A percentile compares a stretch with the other conserved stretches of the same genome.
These are phyloP conservation scores for Kazachstania martiniae DNA, from an alignment of 805 yeast species.

Conservation along the genomic window DNA sequence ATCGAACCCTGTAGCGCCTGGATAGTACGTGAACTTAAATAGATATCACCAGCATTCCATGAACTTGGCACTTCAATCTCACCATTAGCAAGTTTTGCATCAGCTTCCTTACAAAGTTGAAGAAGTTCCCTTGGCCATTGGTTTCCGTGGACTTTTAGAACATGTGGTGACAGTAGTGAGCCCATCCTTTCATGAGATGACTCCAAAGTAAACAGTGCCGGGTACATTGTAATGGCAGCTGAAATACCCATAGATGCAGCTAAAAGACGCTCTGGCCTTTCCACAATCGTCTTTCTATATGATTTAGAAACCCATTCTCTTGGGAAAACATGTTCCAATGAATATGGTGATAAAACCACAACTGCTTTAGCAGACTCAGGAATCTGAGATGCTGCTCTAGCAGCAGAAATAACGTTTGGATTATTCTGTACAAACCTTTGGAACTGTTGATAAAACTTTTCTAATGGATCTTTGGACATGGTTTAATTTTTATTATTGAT, in stretches of 20 bases:
- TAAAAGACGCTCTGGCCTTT: conserved; percentile 67
- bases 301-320: conserved; percentile 67
- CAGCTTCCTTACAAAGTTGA: conserved; percentile 50
- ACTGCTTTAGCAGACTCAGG: conserved; percentile 41
- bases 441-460: conserved; percentile 34
- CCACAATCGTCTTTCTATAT: conserved; percentile 60
- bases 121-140: conserved; percentile 56
- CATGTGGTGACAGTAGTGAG: conserved; percentile 47
- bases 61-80: conserved; percentile 65
- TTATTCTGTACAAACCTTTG: conserved; percentile 32
- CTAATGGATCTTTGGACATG: conserved; percentile 28
- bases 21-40: conserved; percentile 52
- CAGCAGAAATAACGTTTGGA: conserved; percentile 28
- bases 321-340: conserved; percentile 62
- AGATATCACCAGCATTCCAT: conserved; percentile 81
- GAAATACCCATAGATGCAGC: conserved; percentile 74
- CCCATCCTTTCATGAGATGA: conserved; percentile 33
- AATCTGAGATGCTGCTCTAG: conserved; percentile 24
- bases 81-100: conserved; percentile 38
- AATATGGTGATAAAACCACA: conserved; percentile 56
- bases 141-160: conserved; percentile 58
- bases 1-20: conserved; percentile 68
- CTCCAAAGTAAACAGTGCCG: conserved; percentile 42
- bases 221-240: conserved; percentile 60
- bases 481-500: too few relatives aligned